Evolutionary conservation across 768 basidiomycete genomes (phyloP).

Genomic region (Inosperma sp.): DNA sequence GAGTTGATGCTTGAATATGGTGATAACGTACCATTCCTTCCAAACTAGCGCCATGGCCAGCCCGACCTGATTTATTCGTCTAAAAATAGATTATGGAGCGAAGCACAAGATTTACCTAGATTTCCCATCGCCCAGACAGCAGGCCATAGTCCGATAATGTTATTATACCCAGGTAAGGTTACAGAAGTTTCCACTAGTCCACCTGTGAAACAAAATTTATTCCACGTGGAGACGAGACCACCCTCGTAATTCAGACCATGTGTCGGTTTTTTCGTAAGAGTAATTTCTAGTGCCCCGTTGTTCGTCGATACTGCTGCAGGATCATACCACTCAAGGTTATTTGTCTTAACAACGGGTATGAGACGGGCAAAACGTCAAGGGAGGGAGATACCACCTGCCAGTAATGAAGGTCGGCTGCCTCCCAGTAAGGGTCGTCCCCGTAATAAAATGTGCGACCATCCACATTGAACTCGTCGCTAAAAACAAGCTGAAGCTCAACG

Average conservation of each 20-base stretch:
- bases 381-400: conserved; percentile 49
- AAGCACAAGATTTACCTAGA: conserved; percentile 41
- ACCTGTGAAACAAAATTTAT: conserved; percentile 94
- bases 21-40: conserved; percentile 60
- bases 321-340: conserved; percentile 87
- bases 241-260: conserved; percentile 73
- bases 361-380: background rate
- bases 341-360: conserved; percentile 38
- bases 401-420: conserved; percentile 76
- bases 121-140: conserved; percentile 82
- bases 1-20: background rate
- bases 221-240: conserved; percentile 68
- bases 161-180: conserved; percentile 62
- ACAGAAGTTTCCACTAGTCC: conserved; percentile 71
- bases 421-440: conserved; percentile 90
- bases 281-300: conserved; percentile 72
- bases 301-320: conserved; percentile 72
- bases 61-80: conserved; percentile 48
- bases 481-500: conserved; percentile 61
- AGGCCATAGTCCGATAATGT: conserved; percentile 71
- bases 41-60: conserved; percentile 81
- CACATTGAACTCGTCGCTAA: conserved; percentile 85
- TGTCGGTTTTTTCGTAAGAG: conserved; percentile 57
- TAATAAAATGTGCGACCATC: conserved; percentile 80
- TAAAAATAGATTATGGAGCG: conserved; percentile 2